Base-by-base conservation (phyloP, 257 asterid species). In the Gynochthodes officinalis region DNA sequence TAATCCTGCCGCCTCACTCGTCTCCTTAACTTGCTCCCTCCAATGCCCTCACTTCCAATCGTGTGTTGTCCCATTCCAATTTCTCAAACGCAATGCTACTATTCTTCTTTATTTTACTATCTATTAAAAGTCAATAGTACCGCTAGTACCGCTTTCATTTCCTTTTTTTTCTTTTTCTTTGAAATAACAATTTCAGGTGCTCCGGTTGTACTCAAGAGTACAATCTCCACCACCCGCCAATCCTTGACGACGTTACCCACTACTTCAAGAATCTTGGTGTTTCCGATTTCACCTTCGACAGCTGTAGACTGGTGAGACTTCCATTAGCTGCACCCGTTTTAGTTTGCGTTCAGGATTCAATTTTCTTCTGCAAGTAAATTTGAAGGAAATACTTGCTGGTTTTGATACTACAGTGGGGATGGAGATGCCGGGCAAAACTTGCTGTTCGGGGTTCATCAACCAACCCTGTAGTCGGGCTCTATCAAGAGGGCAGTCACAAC, bases 401-500 rank as follows among this genome's bases (percentile, higher is more conserved):
- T 16, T 27, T 37, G 43, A 49, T 73, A n/a, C 67, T 75, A 48
- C 79, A 93, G 98, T 89, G 96, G 95, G 98, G 92, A 61, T 93
- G 98, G 98, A 86, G 98, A 80, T 93, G 98, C 74, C 91, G 98
- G 0, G 97, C 98, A 7, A 93, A 93, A 87, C 96, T 93, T 40
- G 97, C 96, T 4, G 86, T 91, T 75, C 95, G 97, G 9, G 97
- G 98, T 57, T 79, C 91, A 28, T 80, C 87, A 32, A 68, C 52
- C 78, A 69, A 82, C 61, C 97, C 98, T n/a, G 77, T 91, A 66
- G 86, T 91, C 78, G 98, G 98, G 75, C 92, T 93, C 46, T 93
- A 93, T 58, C 89, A 86, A 79, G 96, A 89, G 83, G 96, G 94
- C 50, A 91, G 92, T 68, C 98, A 93, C 75, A 87, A 88, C 76